Base-by-base conservation (phyloP, 2,329 filamentous ascomycete genomes). In the Rutstroemia sp. region DNA sequence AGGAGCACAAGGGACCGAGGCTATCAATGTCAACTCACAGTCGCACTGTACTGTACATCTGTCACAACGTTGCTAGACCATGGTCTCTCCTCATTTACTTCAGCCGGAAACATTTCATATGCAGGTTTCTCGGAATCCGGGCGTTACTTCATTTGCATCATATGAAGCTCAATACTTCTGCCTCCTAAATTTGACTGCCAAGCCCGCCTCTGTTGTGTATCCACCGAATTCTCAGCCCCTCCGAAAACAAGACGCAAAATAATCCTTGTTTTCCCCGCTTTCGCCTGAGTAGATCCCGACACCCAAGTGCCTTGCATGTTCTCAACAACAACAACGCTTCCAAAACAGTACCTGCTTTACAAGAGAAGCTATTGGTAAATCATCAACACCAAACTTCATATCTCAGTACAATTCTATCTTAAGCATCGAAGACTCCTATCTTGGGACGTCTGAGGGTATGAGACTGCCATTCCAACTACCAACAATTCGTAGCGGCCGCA, bases 191-290 rank as follows among this genome's bases (percentile, higher is more conserved):
- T 10, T 37, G 23, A 49, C 27, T 18, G 23, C 45, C 45, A 48
- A 27, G 23, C 45, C 52, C 38, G 52, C 52, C 52, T 55, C 38
- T 41, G 19, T 55, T 44, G 23, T 55, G 46, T 34, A 55, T 49
- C 37, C 19, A 41, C 34, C 52, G 37, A 30, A 16, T 34, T 42
- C 37, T 55, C 46, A 55, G 52, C 46, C 46, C 38, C 45, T 34
- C 25, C 18, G 34, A n/a, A 34, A 34, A 34, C 30, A 34, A n/a
- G 27, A 30, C 7, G 27, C 27, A 44, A 42, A 34, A 25, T n/a
- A 14, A 54, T 34, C 45, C 44, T 30, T 30, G 34, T 23, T 49
- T 55, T 55, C 52, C 52, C 52, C 52, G 52, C 52, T 19, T 55
- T 55, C 18, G 25, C 18, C 6, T 49, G 45, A 45, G n/a, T 34